These are phyloP conservation scores for Linum trigynum DNA, from an alignment of 345 rosid genomes.

Conservation along the genomic window DNA sequence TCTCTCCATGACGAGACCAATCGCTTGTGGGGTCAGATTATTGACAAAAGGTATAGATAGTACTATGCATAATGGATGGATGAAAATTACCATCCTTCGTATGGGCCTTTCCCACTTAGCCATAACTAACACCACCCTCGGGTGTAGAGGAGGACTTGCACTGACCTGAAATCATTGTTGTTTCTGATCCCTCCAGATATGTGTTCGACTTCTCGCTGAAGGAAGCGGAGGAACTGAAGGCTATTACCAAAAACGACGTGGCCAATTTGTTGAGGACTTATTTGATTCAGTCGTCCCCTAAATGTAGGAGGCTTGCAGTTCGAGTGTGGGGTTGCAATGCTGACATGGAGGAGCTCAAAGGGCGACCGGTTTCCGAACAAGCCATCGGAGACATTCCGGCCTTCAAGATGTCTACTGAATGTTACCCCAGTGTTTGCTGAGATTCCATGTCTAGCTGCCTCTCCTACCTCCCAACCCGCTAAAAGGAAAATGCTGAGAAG, in stretches of 20 bases:
- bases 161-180: neutral
- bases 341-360: slow-evolving; percentile 33
- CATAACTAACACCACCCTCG: neutral
- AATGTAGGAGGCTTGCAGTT: slow-evolving; percentile 67
- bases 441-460: too few relatives aligned
- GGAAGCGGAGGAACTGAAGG: slow-evolving; percentile 68
- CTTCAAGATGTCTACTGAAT: slow-evolving; percentile 51
- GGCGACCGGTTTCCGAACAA: slow-evolving; percentile 24
- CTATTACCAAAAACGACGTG: slow-evolving; percentile 51
- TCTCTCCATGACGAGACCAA: slow-evolving; percentile 67
- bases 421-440: slow-evolving; percentile 71
- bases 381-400: slow-evolving; percentile 39
- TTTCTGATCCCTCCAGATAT: slow-evolving; percentile 39
- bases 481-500: too few relatives aligned
- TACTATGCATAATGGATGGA: slow-evolving; percentile 2
- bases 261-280: slow-evolving; percentile 58
- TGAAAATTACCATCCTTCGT: neutral
- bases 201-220: slow-evolving; percentile 61
- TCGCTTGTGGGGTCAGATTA: slow-evolving; percentile 80
- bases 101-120: neutral
- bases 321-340: slow-evolving; percentile 93
- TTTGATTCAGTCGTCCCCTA: slow-evolving; percentile 53
- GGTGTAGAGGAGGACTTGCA: too few relatives aligned
- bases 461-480: too few relatives aligned
- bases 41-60: slow-evolving; percentile 62